Base-by-base conservation (phyloP, 192 early-diverging fungal species). In the Geosiphon pyriformis region DNA sequence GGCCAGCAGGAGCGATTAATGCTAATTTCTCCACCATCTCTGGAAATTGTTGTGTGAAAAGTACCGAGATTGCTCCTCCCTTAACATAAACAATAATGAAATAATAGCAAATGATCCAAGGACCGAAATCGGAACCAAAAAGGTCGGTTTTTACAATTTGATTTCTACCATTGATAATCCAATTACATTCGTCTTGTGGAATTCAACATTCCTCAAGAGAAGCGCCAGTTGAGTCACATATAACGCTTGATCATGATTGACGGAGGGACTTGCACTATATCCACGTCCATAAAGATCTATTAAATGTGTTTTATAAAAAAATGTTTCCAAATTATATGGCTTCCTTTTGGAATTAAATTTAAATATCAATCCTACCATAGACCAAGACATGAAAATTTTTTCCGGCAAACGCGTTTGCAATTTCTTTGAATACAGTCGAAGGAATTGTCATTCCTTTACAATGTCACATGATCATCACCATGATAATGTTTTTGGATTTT, bases 21-120 rank as follows among this genome's bases (percentile, higher is more conserved):
- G 63, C 68, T 57, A 72, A 12, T 8, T 69, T 68, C 29, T 59
- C 42, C n/a, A 76, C 70, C 8, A 37, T 29, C 33, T 76, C 74
- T 12, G 74, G 74, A 46, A 69, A 72, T 10, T 58, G 55, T 26
- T 72, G 57, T 1, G 74, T 25, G 35, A 62, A 72, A 30, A 42
- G 55, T 0, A 70, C 67, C 3, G 71, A 20, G 50, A 76, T 76
- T 12, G 46, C 74, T 37, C 74, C 74, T 47, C 74, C 74, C 72
- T 73, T 49, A 15, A 32, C 1, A 52, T 25, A 50, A n/a, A n/a
- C n/a, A n/a, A n/a, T n/a, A 48, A 48, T n/a, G n/a, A n/a, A n/a
- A 22, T 6, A 26, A 17, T 6, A 2, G 23, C 29, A 26, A 64
- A 49, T 2, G 31, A 64, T 30, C 27, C 3, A 4, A 50, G 23